Base-by-base conservation (phyloP, 2,329 filamentous ascomycete genomes). In the Alternaria solani region DNA sequence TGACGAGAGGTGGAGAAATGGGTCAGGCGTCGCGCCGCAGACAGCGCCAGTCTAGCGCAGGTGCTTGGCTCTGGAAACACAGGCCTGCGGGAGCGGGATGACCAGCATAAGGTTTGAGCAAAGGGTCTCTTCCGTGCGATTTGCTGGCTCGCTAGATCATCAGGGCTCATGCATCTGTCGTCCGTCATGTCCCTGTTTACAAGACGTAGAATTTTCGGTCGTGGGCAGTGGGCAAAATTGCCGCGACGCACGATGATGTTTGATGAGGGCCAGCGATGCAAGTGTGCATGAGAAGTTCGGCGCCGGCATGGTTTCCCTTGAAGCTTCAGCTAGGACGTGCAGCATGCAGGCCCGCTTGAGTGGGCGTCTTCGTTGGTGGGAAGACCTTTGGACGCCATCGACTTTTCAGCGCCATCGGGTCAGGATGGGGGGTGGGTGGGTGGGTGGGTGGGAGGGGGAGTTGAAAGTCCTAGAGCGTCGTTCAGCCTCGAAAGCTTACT, bases 61-160 rank as follows among this genome's bases (percentile, higher is more conserved):
- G 62, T 68, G 67, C 66, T 59, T 66, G 66, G 62, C 62, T 65
- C 62, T 66, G 57, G 57, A 61, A 59, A 70, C 66, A 68, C 64
- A 72, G 69, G 68, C 68, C 65, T 71, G 73, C 74, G 75, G 74
- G 75, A 78, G 71, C 70, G 70, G 70, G 70, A 75, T 77, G 75
- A 77, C 75, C 70, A 69, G 75, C 75, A 78, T 78, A 76, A 74
- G 63, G 69, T 76, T 75, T 74, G 66, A 53, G 62, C 59, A 74
- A 71, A 75, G 69, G 71, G 73, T 73, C 68, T 68, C 55, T 62
- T 57, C 55, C 55, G 60, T 58, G 61, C 57, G 48, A 65, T 54
- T 61, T 57, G 62, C 64, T 64, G 64, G 56, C 62, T 70, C 59
- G 58, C 66, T 58, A 63, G 58, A 48, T 67, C 49, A 68, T 52